A percentile compares a stretch with the other conserved stretches of the same genome.
Conservation (phyloP, 805 yeast genomes). For the Allodekkera sacchari region DNA sequence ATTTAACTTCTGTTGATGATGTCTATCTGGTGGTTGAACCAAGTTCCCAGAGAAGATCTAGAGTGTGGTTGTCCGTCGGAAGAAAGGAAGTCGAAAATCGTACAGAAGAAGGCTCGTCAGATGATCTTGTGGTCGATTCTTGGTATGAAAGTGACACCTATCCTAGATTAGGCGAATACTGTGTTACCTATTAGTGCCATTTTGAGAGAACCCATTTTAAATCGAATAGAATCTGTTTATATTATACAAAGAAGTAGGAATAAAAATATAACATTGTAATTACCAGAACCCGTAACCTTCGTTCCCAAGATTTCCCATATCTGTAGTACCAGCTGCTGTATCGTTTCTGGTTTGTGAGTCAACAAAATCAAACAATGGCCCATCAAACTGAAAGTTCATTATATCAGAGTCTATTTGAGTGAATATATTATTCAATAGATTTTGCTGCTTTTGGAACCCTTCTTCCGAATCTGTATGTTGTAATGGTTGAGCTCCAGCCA, state of each 20-base stretch:
- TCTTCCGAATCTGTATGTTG: too few species aligned
- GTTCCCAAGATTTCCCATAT: too few species aligned
- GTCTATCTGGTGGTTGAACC: constrained; percentile 4
- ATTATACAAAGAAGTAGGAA: too few species aligned
- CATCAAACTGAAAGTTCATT: constrained; percentile 14
- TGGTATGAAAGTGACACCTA: constrained; percentile 2
- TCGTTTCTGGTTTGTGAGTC: too few species aligned
- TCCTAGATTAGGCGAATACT: constrained; percentile 3
- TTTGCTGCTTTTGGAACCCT: constrained; percentile 20
- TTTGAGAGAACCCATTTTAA: too few species aligned
- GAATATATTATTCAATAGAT: constrained; percentile 21
- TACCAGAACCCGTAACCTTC: too few species aligned
- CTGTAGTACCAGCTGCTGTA: too few species aligned
- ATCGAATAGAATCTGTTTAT: too few species aligned
- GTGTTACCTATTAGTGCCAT: too few species aligned
- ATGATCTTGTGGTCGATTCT: constrained; percentile 1
- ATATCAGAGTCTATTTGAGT: constrained; percentile 25
- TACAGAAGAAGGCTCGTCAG: not conserved
- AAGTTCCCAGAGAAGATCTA: constrained; percentile 1
- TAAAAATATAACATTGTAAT: too few species aligned
- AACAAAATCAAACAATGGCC: constrained; percentile 8
- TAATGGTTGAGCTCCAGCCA: too few species aligned
- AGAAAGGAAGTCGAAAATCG: constrained; percentile 1
- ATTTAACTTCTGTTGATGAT: constrained; percentile 1
- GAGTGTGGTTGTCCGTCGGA: constrained; percentile 3